phyloP scores from a whole-genome alignment of 306 rosid genomes.

The Cercis canadensis region DNA sequence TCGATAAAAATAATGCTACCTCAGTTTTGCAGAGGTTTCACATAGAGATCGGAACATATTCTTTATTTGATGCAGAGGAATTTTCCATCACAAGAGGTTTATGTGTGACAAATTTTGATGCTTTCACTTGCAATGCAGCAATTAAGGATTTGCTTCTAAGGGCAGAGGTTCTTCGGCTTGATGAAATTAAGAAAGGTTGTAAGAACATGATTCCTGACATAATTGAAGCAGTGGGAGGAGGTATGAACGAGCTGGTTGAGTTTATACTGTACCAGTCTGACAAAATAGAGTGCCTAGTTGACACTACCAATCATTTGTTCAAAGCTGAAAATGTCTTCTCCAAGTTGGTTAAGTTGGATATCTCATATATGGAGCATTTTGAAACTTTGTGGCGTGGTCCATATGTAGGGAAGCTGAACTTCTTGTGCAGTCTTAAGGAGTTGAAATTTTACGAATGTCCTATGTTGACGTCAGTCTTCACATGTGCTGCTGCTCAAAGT shows the following conservation, averaged over 20 bases:
- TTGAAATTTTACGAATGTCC: no score
- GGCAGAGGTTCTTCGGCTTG: background rate
- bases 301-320: background rate
- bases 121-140: background rate
- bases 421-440: no score
- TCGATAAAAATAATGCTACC: no score
- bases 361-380: background rate
- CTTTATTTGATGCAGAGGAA: no score
- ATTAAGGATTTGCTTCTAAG: background rate
- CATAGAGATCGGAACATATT: no score
- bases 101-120: background rate
- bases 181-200: background rate
- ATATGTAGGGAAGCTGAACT: no score
- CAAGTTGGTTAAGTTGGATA: conserved; percentile 1
- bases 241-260: background rate
- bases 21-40: background rate
- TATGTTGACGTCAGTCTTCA: no score
- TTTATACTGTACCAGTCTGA: background rate
- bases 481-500: no score
- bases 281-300: conserved; percentile 10
- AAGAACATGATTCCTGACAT: conserved; percentile 20
- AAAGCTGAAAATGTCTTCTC: conserved; percentile 9
- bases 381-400: conserved; percentile 9
- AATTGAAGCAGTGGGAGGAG: background rate
- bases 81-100: background rate